phyloP scores from a whole-genome alignment of 1,139 yeast species.

The Saccharomyces hybrid region DNA sequence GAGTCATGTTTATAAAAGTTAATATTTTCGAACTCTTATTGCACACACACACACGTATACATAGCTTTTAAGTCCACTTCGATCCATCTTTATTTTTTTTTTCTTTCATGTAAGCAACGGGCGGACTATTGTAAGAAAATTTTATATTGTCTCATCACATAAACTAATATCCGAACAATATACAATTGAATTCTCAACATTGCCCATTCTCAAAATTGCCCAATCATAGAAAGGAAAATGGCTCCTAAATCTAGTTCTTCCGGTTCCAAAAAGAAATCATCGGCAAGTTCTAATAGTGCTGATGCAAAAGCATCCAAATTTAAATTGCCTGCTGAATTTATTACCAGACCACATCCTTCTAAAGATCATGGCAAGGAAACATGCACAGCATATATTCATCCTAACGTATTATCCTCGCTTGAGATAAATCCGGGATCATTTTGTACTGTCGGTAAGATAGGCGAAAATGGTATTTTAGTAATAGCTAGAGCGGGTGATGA shows the following conservation, averaged over 20 bases:
- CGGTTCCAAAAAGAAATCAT: constrained; percentile 26
- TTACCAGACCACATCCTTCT: constrained; percentile 48
- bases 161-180: not conserved
- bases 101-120: not conserved
- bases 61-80: not conserved
- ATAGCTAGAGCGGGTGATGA: constrained; percentile 35
- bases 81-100: not conserved
- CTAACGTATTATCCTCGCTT: constrained; percentile 44
- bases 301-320: constrained; percentile 29
- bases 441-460: constrained; percentile 43
- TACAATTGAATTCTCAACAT: not conserved
- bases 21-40: not conserved
- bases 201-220: not conserved
- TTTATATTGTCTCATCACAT: not conserved
- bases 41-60: not conserved
- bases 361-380: constrained; percentile 30
- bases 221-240: constrained; percentile 13
- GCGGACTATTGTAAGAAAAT: not conserved
- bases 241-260: constrained; percentile 24
- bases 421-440: constrained; percentile 50
- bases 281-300: constrained; percentile 14
- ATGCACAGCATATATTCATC: constrained; percentile 43
- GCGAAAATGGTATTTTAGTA: constrained; percentile 43
- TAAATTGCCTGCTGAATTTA: constrained; percentile 37
- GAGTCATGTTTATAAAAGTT: not conserved